A percentile compares a stretch with the other conserved stretches of the same genome.
These are phyloP conservation scores for Serendipita vermifera DNA, from an alignment of 768 basidiomycete species.

Conservation along the genomic window DNA sequence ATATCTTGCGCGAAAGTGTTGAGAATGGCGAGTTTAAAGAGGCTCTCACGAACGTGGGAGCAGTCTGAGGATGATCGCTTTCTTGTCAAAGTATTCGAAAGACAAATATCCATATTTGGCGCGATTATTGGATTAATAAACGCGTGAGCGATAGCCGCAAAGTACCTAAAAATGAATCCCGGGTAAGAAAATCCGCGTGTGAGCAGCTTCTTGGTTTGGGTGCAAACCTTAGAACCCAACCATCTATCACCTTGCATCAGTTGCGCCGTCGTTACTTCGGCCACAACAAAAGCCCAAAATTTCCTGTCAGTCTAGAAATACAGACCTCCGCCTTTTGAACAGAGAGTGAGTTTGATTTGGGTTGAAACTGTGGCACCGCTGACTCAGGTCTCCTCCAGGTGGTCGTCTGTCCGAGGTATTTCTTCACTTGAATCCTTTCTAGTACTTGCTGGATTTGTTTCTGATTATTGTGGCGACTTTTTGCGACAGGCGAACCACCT, in stretches of 20 bases:
- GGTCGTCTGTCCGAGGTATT: constrained; percentile 9
- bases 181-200: no score
- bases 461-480: background rate
- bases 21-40: constrained; percentile 65
- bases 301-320: constrained; percentile 4
- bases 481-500: constrained; percentile 3
- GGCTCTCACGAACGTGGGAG: constrained; percentile 17
- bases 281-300: constrained; percentile 4
- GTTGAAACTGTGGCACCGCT: background rate
- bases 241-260: no score
- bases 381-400: background rate
- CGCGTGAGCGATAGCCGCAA: background rate
- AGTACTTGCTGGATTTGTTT: background rate
- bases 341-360: background rate
- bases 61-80: constrained; percentile 4
- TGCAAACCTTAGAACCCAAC: no score
- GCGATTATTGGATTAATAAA: background rate
- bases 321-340: constrained; percentile 9
- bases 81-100: no score
- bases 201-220: no score
- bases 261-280: no score
- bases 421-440: background rate
- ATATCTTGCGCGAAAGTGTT: constrained; percentile 82
- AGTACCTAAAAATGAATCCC: background rate
- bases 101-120: background rate